Conservation (phyloP, 192 early-diverging fungal genomes). For the Umbelopsis sp. region DNA sequence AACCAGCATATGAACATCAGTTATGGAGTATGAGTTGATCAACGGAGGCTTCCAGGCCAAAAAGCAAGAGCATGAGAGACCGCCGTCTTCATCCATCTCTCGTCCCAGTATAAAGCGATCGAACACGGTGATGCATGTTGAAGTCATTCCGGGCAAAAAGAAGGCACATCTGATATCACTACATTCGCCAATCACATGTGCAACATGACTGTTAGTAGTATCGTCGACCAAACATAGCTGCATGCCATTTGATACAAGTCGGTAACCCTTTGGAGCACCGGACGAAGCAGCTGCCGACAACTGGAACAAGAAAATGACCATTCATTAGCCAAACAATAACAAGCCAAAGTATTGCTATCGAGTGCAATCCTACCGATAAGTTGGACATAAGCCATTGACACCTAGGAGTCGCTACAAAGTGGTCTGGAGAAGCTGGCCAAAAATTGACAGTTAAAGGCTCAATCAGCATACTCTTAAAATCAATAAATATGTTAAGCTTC, state of each 20-base stretch:
- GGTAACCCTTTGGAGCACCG: constrained; percentile 6
- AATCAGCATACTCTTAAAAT: neutral
- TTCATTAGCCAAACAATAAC: neutral
- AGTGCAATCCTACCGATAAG: neutral
- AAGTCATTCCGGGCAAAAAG: constrained; percentile 9
- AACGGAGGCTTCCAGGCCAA: constrained; percentile 9
- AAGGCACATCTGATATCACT: neutral
- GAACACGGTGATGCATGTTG: constrained; percentile 6
- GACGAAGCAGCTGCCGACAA: constrained; percentile 9
- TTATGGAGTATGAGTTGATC: neutral
- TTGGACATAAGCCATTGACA: constrained; percentile 20
- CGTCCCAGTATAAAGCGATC: constrained; percentile 7
- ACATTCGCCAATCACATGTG: constrained; percentile 16
- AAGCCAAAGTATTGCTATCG: neutral
- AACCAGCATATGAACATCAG: neutral
- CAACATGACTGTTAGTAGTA: neutral
- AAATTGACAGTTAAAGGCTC: neutral
- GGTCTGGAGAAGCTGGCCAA: neutral
- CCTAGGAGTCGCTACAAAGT: constrained; percentile 3
- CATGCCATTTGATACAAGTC: neutral
- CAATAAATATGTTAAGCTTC: neutral
- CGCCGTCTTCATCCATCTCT: constrained; percentile 12
- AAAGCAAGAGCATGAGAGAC: neutral
- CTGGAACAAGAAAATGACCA: neutral
- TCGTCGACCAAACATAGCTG: constrained; percentile 16